A percentile compares a stretch with the other conserved stretches of the same genome.
These are phyloP conservation scores for Barnettozyma pratensis DNA, from an alignment of 805 yeast species.

Conservation along the genomic window DNA sequence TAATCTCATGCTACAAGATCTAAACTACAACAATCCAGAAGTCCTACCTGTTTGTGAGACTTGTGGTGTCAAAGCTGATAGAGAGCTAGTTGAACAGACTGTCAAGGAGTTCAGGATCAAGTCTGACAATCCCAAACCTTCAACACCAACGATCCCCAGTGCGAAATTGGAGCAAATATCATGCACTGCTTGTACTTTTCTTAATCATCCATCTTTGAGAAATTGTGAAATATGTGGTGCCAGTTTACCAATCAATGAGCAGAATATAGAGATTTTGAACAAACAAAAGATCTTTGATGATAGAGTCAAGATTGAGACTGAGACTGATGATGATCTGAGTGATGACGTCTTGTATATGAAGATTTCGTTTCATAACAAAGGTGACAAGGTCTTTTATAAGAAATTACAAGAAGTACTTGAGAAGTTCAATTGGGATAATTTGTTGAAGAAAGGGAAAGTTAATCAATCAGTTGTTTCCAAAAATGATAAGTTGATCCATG, in stretches of 20 bases:
- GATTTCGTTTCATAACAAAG: constrained; percentile 71
- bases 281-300: constrained; percentile 27
- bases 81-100: constrained; percentile 30
- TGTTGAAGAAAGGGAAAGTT: constrained; percentile 29
- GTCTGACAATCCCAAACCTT: background rate
- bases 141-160: background rate
- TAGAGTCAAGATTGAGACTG: constrained; percentile 27
- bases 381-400: constrained; percentile 49
- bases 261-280: constrained; percentile 15
- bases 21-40: constrained; percentile 21
- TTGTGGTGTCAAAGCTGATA: constrained; percentile 54
- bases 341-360: constrained; percentile 39
- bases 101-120: constrained; percentile 15
- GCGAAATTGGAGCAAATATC: constrained; percentile 13
- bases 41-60: constrained; percentile 45
- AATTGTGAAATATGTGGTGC: constrained; percentile 89
- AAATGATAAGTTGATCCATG: background rate
- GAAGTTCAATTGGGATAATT: constrained; percentile 43
- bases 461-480: constrained; percentile 19
- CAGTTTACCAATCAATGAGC: constrained; percentile 31
- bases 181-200: constrained; percentile 67
- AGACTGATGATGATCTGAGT: constrained; percentile 26
- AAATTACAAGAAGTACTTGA: constrained; percentile 42
- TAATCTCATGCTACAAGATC: constrained; percentile 38
- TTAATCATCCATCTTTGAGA: constrained; percentile 73